Conservation (phyloP, 2,329 filamentous ascomycete species). For the Fusarium sacchari region DNA sequence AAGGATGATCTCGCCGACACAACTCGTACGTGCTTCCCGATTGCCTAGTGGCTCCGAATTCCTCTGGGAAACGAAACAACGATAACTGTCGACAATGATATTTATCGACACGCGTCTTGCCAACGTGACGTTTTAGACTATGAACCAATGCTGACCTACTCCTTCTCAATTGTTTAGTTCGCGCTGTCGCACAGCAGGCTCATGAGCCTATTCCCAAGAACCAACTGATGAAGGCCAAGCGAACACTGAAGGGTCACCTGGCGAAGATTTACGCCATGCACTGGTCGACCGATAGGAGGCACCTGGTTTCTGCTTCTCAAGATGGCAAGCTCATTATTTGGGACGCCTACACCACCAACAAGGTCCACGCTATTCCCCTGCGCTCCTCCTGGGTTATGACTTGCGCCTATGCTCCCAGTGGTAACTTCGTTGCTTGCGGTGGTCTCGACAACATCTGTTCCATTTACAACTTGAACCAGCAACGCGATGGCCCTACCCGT, state of each 20-base stretch:
- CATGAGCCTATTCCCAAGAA: constrained; percentile 93
- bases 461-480: constrained; percentile 97
- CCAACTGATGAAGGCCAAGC: constrained; percentile 94
- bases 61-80: background rate
- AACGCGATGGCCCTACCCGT: constrained; percentile 93
- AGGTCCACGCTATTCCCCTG: constrained; percentile 97
- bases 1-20: constrained; percentile 99
- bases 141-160: constrained; percentile 41
- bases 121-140: background rate
- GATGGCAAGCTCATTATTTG: constrained; percentile 99
- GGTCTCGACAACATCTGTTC: constrained; percentile 99
- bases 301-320: constrained; percentile 97
- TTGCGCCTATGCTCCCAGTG: constrained; percentile 97
- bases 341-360: constrained; percentile 99
- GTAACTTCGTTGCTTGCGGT: constrained; percentile 98
- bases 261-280: constrained; percentile 99
- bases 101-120: background rate
- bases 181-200: constrained; percentile 89
- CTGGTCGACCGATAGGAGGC: constrained; percentile 98
- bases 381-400: constrained; percentile 99
- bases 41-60: background rate
- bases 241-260: constrained; percentile 95
- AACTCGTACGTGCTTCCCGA: constrained; percentile 76
- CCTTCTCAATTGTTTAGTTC: constrained; percentile 66
- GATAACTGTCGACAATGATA: background rate